Evolutionary conservation across 805 yeast genomes (phyloP), one percentile per base, ranked within the genome.

Genomic region (Yamadazyma scolyti): DNA sequence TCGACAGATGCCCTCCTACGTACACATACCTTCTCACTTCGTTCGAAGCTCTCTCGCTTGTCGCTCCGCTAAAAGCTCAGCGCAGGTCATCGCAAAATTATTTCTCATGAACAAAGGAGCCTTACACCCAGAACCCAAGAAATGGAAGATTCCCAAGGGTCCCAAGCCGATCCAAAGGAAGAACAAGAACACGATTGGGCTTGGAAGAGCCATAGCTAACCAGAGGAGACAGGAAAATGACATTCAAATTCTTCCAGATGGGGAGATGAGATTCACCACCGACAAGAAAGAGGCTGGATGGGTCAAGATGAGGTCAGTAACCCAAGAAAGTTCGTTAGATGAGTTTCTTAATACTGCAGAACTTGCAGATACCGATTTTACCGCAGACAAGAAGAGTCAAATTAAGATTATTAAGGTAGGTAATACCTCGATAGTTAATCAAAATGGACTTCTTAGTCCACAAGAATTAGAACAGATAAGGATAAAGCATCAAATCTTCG

Each of bases 301-400:
- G 94, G 94, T 85, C 30, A 86, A 88, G 42, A 64, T 93, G 50
- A 76, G 93, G 54, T 88, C 97, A 2, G 94, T 93, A 10, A 93
- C 97, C 0, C 97, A 93, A 49, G 97, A 93, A 56, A 77, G 82
- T 45, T 82, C 97, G 1, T 61, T 93, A 35, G 97, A 93, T 60
- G 99, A 93, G 61, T 89, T 93, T 57, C 73, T 93, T 50, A 82
- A 80, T 50, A 90, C 97, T 6, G 99, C 98, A 1, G 95, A 87
- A 56, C 73, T 93, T 36, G 96, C 97, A 2, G 96, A 88, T 52
- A 88, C 90, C 13, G 97, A 93, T 62, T 93, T 93, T 62, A 79
- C 96, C 6, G 96, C 97, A 3, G 97, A 90, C 44, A 79, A 82
- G 50, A 72, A 79, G 36, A 78, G 82, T 27, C 85, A 82, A 44